Conservation (phyloP, 306 rosid species). For the Erythrophleum fordii region DNA sequence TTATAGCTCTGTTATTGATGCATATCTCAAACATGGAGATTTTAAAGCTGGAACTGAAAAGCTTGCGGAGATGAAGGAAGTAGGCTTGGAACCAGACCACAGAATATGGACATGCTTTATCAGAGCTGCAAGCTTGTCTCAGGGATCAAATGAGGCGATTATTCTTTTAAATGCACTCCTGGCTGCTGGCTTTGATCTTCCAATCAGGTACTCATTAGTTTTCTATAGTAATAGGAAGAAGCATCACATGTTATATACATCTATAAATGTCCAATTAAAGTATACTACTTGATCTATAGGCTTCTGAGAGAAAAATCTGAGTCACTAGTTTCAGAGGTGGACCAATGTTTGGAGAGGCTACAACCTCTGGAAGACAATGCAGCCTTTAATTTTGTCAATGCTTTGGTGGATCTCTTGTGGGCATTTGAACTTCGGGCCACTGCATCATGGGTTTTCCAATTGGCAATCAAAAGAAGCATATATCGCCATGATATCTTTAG, state of each 20-base stretch:
- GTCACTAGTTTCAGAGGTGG: constrained; percentile 68
- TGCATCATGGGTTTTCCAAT: constrained; percentile 94
- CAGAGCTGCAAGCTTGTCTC: constrained; percentile 86
- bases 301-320: constrained; percentile 81
- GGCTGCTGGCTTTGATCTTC: constrained; percentile 74
- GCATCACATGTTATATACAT: constrained; percentile 5
- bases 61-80: constrained; percentile 73
- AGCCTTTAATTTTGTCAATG: constrained; percentile 89
- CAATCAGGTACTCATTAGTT: constrained; percentile 67
- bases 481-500: constrained; percentile 73
- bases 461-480: constrained; percentile 81
- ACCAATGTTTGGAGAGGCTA: constrained; percentile 65
- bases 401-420: constrained; percentile 91
- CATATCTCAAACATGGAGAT: constrained; percentile 81
- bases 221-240: constrained; percentile 27
- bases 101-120: constrained; percentile 97
- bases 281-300: constrained; percentile 52
- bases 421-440: constrained; percentile 94
- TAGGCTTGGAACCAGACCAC: constrained; percentile 76
- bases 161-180: constrained; percentile 69
- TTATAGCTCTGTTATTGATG: constrained; percentile 84
- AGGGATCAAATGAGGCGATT: constrained; percentile 56
- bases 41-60: constrained; percentile 65
- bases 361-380: constrained; percentile 82
- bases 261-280: constrained; percentile 14